Evolutionary conservation across 352 stramenopile genomes (phyloP).

Genomic region (Globisporangium carolinianum): DNA sequence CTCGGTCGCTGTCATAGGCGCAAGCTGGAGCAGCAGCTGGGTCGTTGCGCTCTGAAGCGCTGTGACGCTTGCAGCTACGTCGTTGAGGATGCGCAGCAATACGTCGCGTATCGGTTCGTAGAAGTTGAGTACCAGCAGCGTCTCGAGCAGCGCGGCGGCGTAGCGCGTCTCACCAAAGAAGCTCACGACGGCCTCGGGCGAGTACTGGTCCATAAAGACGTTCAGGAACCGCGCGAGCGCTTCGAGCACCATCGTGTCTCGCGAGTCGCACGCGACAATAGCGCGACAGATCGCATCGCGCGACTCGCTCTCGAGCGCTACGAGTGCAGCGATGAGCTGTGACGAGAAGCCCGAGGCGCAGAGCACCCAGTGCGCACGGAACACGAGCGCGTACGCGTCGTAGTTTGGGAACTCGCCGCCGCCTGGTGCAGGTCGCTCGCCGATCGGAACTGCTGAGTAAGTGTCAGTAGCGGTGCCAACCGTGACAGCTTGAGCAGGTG

Average conservation of each 20-base stretch:
- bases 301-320: slow-evolving; percentile 27
- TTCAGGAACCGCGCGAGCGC: slow-evolving; percentile 49
- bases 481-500: neutral
- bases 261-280: slow-evolving; percentile 36
- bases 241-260: slow-evolving; percentile 62
- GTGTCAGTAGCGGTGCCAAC: too few relatives aligned
- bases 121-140: slow-evolving; percentile 48
- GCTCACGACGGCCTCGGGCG: slow-evolving; percentile 30
- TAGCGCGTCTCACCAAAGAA: slow-evolving; percentile 35
- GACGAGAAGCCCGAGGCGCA: slow-evolving; percentile 50
- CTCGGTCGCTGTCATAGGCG: slow-evolving; percentile 10
- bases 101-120: slow-evolving; percentile 66
- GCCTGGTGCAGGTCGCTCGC: slow-evolving; percentile 7
- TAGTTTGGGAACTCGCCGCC: slow-evolving; percentile 42
- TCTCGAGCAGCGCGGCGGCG: slow-evolving; percentile 39
- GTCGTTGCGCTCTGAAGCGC: slow-evolving; percentile 19
- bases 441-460: neutral
- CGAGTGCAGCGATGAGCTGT: slow-evolving; percentile 54
- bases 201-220: slow-evolving; percentile 70
- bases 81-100: slow-evolving; percentile 48
- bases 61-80: slow-evolving; percentile 16
- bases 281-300: slow-evolving; percentile 23
- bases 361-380: slow-evolving; percentile 57
- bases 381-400: slow-evolving; percentile 51
- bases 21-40: slow-evolving; percentile 50